phyloP scores from a whole-genome alignment of 2,329 filamentous ascomycete species.

The Capronia americana region DNA sequence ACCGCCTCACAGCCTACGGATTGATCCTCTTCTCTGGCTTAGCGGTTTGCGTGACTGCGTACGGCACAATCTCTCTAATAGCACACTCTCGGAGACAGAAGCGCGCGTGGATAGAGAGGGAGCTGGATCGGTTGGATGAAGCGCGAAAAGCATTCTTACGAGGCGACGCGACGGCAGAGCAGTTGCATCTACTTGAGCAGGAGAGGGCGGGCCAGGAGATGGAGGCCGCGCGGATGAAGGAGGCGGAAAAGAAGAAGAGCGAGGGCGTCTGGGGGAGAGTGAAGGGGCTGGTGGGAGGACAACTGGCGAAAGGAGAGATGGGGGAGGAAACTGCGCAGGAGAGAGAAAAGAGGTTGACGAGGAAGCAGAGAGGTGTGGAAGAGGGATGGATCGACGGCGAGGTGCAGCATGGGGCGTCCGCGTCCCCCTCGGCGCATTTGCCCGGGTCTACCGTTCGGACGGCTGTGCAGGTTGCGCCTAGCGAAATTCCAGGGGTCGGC shows the following conservation, averaged over 20 bases:
- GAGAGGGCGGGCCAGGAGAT: slow-evolving; percentile 53
- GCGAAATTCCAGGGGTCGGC: slow-evolving; percentile 36
- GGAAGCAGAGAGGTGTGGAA: slow-evolving; percentile 17
- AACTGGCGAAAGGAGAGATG: slow-evolving; percentile 33
- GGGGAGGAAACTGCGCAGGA: slow-evolving; percentile 32
- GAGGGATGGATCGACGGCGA: slow-evolving; percentile 30
- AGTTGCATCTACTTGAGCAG: slow-evolving; percentile 53
- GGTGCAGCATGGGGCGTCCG: slow-evolving; percentile 18
- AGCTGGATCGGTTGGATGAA: slow-evolving; percentile 50
- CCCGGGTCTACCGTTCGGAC: not conserved
- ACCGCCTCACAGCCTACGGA: slow-evolving; percentile 64
- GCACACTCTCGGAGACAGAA: slow-evolving; percentile 71
- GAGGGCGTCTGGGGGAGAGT: slow-evolving; percentile 41
- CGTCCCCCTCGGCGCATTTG: slow-evolving; percentile 16
- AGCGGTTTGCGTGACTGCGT: slow-evolving; percentile 65
- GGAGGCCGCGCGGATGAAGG: slow-evolving; percentile 50
- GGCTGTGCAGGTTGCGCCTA: slow-evolving; percentile 21
- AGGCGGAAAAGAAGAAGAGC: slow-evolving; percentile 48
- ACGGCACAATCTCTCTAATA: slow-evolving; percentile 70
- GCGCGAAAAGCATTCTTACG: slow-evolving; percentile 51
- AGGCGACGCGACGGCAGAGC: slow-evolving; percentile 49
- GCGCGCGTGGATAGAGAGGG: slow-evolving; percentile 64
- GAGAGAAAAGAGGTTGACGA: slow-evolving; percentile 27
- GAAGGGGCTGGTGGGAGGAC: slow-evolving; percentile 31
- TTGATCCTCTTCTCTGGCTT: slow-evolving; percentile 67